Evolutionary conservation across 768 basidiomycete species (phyloP), one percentile per base, ranked within the genome.

Genomic region (Pleurotus tuoliensis): DNA sequence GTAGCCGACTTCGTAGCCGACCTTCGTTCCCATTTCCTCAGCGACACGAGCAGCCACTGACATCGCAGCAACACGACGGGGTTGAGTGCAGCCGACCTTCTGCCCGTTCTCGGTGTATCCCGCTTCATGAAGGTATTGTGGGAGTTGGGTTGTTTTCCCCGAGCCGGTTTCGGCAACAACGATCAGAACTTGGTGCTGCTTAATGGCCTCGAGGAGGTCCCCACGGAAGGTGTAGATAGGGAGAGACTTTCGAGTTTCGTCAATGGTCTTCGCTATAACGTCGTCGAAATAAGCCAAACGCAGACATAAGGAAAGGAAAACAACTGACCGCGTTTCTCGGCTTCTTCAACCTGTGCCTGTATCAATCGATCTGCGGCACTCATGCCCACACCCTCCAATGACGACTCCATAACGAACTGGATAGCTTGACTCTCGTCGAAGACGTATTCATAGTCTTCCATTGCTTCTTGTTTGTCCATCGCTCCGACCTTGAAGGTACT

Each of bases 1-100:
- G 71, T 99, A 99, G n/a, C 97, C 97, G 49, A 99, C 97, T 73
- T 98, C 96, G 63, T 95, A 92, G 8, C 97, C 97, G 40, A 99
- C 87, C 70, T 98, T 90, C 3, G 87, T 90, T 6, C 95, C 97
- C 88, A 98, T 94, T 73, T 99, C 97, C 59, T 98, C 97, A 0
- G 97, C 96, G 13, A 99, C 97, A 75, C 97, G 96, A 13, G 96
- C 94, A 3, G 97, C 97, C 52, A 99, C 97, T 44, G 92, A 94
- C 97, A 99, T 99, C 38, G 97, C 97, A 5, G 97, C 97, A 16
- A 99, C 97, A 58, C 97, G 92, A 64, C 97, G 91, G 30, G 97
- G 97, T 71, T 99, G 97, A 0, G 97, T 99, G 66, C 97, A 99
- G 0, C 93, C 94, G 27, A 99, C 79, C 69, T 94, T 97, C 67